Base-by-base conservation (phyloP, 2,329 filamentous ascomycete species). In the Pseudogymnoascus sp. region DNA sequence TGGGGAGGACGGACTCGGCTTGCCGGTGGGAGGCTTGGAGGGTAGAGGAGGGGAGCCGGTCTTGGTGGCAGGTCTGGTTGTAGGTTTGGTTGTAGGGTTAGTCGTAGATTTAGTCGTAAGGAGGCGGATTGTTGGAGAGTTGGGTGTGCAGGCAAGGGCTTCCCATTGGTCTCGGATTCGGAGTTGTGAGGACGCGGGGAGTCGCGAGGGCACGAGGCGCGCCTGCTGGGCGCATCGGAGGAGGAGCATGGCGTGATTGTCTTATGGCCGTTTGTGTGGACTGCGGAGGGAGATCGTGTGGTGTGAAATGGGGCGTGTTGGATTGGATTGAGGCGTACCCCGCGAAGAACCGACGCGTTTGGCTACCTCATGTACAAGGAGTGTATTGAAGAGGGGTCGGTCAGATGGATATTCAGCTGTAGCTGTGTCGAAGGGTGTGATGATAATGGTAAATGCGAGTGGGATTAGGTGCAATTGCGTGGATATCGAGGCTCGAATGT, bases 311-410 rank as follows among this genome's bases (percentile, higher is more conserved):
- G 51, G 28, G n/a, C 5, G 16, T 34, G 21, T 34, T 6, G 51
- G 31, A n/a, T 57, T 57, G 51, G 51, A 34, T 57, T 34, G 51
- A 34, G 51, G 51, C n/a, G 51, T 57, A 34, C 51, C 51, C 51
- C 51, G 25, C 51, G 28, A 14, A 57, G 51, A 57, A 19, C 19
- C 6, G 28, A 57, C n/a, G 51, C 51, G 51, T 34, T 19, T 34
- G 51, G 28, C 51, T 34, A 57, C 28, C 28, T 57, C 51, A 34
- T 57, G n/a, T 57, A 25, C 23, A 28, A 28, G 13, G 14, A 7
- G 21, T 19, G 25, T 57, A 57, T 34, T 2, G 48, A 34, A 19
- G 25, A 34, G 25, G 6, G 16, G 8, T 57, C 8, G 25, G 8
- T 57, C 8, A n/a, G 11, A 13, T 34, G 25, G n/a, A 2, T 57